Evolutionary conservation across 2,329 filamentous ascomycete genomes (phyloP), one percentile per base, ranked within the genome.

Genomic region (Didymella keratinophila): DNA sequence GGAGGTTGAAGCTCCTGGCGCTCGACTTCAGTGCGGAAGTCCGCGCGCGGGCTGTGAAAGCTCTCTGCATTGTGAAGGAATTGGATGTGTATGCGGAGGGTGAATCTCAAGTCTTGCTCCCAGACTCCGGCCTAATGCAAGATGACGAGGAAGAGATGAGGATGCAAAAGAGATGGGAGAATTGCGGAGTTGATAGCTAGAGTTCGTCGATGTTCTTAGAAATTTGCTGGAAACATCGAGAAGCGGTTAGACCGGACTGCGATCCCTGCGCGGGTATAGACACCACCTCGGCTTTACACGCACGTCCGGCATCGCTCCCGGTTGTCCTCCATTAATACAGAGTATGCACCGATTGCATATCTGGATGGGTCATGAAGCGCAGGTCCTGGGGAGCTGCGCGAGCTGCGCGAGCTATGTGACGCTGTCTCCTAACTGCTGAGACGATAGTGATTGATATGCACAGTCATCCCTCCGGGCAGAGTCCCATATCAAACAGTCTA

Each of bases 21-120:
- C 81, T 81, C 63, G 89, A 86, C 66, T 88, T 89, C 72, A 94
- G 87, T 84, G 89, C 87, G 70, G 92, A 91, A 78, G 92, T 88
- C 83, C 92, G 86, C 74, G 90, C 84, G 78, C 87, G 85, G 72
- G 91, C 92, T 78, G 91, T 87, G 77, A 99, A 86, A 82, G 93
- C 93, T 82, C 95, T 92, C 87, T 99, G 95, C 95, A 99, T 99
- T 78, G 80, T 91, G 82, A 64, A 34, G 49, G 59, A 49, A 65
- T 60, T 61, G 48, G 45, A 63, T 65, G 60, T 65, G 65, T 64
- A n/a, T 57, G 50, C 58, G 61, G 49, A 51, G 63, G 54, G 37
- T 28, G 58, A 75, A 64, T 65, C 45, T 69, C 63, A 73, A 63
- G 62, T 64, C 59, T 66, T 74, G 69, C 70, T 71, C 70, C 71